A percentile compares a stretch with the other conserved stretches of the same genome.
phyloP scores from a whole-genome alignment of 2,329 filamentous ascomycete species.

The Cladobotryum mycophilum region DNA sequence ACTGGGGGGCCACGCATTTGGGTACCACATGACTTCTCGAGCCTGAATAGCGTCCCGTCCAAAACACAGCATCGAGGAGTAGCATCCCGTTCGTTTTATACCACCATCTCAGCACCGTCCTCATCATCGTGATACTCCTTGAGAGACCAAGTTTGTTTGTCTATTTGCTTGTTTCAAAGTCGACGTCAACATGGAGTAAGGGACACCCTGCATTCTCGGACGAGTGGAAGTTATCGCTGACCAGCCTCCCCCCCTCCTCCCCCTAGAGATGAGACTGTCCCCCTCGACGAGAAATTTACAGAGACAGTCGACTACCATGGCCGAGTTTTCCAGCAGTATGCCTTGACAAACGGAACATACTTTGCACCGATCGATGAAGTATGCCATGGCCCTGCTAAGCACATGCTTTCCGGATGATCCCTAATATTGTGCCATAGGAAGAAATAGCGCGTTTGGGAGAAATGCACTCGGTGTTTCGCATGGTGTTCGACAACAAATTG shows the following conservation, averaged over 20 bases:
- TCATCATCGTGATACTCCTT: conserved; percentile 3
- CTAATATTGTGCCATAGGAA: conserved; percentile 40
- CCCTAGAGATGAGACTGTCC: conserved; percentile 41
- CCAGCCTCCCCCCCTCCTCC: neutral
- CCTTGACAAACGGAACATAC: conserved; percentile 58
- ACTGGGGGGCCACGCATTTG: conserved; percentile 24
- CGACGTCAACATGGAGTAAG: conserved; percentile 27
- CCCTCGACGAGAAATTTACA: conserved; percentile 52
- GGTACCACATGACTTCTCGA: conserved; percentile 26
- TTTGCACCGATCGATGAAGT: conserved; percentile 69
- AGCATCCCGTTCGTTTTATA: conserved; percentile 12
- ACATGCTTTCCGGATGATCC: neutral
- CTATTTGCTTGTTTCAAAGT: neutral
- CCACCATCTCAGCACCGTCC: conserved; percentile 7
- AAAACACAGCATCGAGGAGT: conserved; percentile 9
- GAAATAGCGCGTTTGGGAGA: conserved; percentile 60
- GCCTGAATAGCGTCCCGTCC: conserved; percentile 9
- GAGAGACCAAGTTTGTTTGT: neutral
- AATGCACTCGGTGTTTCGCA: conserved; percentile 56
- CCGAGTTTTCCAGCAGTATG: conserved; percentile 61
- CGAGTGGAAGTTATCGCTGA: conserved; percentile 1
- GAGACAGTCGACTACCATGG: conserved; percentile 56
- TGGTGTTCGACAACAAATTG: conserved; percentile 59
- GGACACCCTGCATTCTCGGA: conserved; percentile 7
- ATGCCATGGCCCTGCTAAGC: conserved; percentile 18